Evolutionary conservation across 169 alveolate species (phyloP).

Genomic region (Amoebophrya sp.): DNA sequence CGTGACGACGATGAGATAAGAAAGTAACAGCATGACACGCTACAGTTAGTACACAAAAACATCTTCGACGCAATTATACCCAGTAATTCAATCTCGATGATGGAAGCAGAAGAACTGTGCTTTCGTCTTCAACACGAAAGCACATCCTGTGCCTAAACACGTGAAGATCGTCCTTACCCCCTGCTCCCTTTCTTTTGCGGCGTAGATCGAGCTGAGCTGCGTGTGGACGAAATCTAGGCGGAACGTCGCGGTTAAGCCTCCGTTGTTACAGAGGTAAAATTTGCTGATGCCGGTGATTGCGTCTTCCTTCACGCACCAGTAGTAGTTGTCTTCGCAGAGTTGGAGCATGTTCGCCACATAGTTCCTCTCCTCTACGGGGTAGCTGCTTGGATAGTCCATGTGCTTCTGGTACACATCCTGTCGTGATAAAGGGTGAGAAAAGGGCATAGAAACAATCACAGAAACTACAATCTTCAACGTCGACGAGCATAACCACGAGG

Average conservation of each 20-base stretch:
- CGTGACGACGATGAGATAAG: no score
- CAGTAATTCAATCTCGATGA: no score
- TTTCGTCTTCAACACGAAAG: no score
- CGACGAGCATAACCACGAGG: no score
- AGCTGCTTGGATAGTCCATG: neutral
- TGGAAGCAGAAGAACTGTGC: no score
- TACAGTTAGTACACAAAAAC: no score
- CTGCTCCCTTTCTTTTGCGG: no score
- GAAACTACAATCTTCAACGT: neutral
- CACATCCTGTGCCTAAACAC: no score
- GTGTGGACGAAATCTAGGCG: neutral
- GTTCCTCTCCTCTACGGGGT: neutral
- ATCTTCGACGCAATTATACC: no score
- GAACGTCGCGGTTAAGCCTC: neutral
- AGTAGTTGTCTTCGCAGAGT: slow-evolving; percentile 3
- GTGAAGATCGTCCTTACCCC: no score
- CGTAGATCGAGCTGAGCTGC: neutral
- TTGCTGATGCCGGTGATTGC: neutral
- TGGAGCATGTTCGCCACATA: neutral
- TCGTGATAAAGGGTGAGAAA: neutral
- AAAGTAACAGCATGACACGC: no score
- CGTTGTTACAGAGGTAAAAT: slow-evolving; percentile 7
- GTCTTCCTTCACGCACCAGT: slow-evolving; percentile 22
- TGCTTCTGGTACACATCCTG: neutral
- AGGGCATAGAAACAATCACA: neutral